Base-by-base conservation (phyloP, 768 basidiomycete genomes). In the Antrodiella citrinella region DNA sequence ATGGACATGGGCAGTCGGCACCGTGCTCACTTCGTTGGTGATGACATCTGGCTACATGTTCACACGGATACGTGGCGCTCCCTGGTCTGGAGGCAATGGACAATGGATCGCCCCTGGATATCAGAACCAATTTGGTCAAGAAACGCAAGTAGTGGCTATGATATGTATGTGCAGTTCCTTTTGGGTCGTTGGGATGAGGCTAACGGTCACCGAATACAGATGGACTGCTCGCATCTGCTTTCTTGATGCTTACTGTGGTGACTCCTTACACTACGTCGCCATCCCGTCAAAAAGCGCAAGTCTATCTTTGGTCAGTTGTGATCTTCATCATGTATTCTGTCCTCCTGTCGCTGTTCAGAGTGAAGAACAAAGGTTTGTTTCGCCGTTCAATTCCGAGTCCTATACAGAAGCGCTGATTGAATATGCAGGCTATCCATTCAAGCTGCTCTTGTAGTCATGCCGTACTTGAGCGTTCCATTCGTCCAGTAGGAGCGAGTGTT, bases 1-100 rank as follows among this genome's bases (percentile, higher is more conserved):
- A 54, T 91, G 87, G 87, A 68, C 77, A 2, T 92, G 90, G 89
- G 87, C 86, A 4, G 59, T 71, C 20, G 74, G 73, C 38, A 77
- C 82, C 23, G 50, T 84, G 38, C 63, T 80, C 22, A 76, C 81
- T 7, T 84, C 90, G 18, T 67, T 86, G 24, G 69, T 91, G 58
- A 95, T 97, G 84, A 94, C 83, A 19, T 82, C 86, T 7, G 96
- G 96, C 5, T 87, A 82, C 72, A 99, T 99, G 96, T 99, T 95
- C 70, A 88, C 87, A 51, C 86, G 85, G 55, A 99, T 99, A 58
- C 84, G 95, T 54, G 76, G 75, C 25, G 75, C 76, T 44, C 93
- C 91, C 2, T 91, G 79, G 62, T 71, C 70, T 20, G 81, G 79
- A 23, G 70, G 71, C 0, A 74, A 78, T 49, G 82, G 84, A 20